These are phyloP conservation scores for Balakata baccata DNA, from an alignment of 345 rosid species.

Conservation along the genomic window DNA sequence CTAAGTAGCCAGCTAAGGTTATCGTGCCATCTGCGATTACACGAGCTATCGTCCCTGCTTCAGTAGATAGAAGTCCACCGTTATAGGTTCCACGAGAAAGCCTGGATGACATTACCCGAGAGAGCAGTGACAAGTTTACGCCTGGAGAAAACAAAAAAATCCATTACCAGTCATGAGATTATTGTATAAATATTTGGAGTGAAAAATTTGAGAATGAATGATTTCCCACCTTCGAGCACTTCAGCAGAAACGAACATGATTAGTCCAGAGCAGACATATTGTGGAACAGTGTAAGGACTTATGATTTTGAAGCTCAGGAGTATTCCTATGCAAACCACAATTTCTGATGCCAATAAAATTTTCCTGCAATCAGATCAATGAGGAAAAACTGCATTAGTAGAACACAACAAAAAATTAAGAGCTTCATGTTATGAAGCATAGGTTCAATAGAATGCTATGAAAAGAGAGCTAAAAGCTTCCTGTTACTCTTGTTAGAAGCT, in stretches of 20 bases:
- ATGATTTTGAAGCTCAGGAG: slow-evolving; percentile 73
- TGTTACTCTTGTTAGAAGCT: not conserved
- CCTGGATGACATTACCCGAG: slow-evolving; percentile 96
- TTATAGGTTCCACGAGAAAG: slow-evolving; percentile 94
- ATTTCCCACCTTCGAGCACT: slow-evolving; percentile 89
- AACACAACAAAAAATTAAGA: no score
- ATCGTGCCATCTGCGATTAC: slow-evolving; percentile 91
- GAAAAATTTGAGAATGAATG: not conserved
- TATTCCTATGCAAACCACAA: slow-evolving; percentile 75
- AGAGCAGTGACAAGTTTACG: slow-evolving; percentile 82
- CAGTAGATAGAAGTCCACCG: slow-evolving; percentile 89
- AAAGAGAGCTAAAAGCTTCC: not conserved
- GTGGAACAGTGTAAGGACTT: slow-evolving; percentile 68
- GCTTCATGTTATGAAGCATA: no score
- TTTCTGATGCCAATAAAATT: slow-evolving; percentile 88
- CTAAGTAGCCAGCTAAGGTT: slow-evolving; percentile 84
- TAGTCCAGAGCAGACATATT: slow-evolving; percentile 89
- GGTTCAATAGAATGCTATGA: not conserved
- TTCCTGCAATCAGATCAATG: slow-evolving; percentile 53
- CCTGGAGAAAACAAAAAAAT: slow-evolving; percentile 35
- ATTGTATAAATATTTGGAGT: not conserved
- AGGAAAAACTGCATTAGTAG: slow-evolving; percentile 5
- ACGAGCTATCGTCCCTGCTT: slow-evolving; percentile 93
- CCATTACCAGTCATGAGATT: not conserved
- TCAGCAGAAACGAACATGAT: slow-evolving; percentile 92